Evolutionary conservation across 306 rosid genomes (phyloP).

Genomic region (Vigna mungo): DNA sequence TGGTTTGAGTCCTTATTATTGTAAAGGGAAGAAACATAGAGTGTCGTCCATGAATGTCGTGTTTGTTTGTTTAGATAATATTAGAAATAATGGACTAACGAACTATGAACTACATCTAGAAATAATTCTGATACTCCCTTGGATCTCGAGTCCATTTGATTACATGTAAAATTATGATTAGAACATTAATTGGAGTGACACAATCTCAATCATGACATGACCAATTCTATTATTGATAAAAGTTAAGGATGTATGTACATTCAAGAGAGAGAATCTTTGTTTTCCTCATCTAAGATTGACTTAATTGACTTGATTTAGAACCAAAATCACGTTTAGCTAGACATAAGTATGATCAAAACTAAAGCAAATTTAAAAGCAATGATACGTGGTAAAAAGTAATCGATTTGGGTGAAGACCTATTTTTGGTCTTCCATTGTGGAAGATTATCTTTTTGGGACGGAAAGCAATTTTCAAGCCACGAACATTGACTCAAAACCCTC

Average conservation of each 20-base stretch:
- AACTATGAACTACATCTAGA: background rate
- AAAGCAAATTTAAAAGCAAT: background rate
- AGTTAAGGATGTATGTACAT: background rate
- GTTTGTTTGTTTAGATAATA: background rate
- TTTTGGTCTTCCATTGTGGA: conserved; percentile 7
- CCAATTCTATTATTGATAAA: background rate
- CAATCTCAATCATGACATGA: conserved; percentile 15
- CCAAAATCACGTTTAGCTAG: background rate
- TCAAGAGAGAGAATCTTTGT: background rate
- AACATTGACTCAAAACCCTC: background rate
- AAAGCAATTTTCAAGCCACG: background rate
- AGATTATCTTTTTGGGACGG: background rate
- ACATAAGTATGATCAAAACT: background rate
- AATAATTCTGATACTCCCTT: background rate
- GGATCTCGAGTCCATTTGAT: conserved; percentile 1
- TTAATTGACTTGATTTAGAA: conserved; percentile 6
- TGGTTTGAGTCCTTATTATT: background rate
- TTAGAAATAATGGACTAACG: background rate
- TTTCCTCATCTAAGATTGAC: conserved; percentile 2
- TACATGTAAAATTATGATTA: background rate
- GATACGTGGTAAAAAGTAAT: background rate
- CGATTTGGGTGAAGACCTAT: conserved; percentile 6
- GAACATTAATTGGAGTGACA: conserved; percentile 1
- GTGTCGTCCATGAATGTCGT: background rate
- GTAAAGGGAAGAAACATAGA: background rate